Percentiles rank a stretch among this genome's conserved stretches.
phyloP scores from a whole-genome alignment of 257 asterid genomes.

The Salvia hispanica region DNA sequence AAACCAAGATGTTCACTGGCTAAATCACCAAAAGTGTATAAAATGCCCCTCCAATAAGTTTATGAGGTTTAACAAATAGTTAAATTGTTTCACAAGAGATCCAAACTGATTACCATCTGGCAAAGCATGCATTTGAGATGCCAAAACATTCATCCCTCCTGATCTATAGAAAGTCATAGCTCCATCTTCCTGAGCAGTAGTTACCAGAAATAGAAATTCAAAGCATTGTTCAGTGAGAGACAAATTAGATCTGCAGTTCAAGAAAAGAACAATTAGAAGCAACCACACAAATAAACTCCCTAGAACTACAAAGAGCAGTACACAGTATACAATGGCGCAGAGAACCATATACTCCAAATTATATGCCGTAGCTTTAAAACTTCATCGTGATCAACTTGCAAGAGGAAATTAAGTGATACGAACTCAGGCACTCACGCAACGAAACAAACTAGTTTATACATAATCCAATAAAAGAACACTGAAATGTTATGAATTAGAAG shows the following conservation, averaged over 20 bases:
- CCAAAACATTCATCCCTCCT: conserved; percentile 66
- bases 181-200: conserved; percentile 61
- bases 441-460: not conserved
- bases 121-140: conserved; percentile 58
- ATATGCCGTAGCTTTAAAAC: not conserved
- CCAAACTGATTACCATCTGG: conserved; percentile 58
- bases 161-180: conserved; percentile 50
- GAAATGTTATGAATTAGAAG: not conserved
- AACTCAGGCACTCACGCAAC: conserved; percentile 14
- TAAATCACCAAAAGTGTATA: conserved; percentile 1
- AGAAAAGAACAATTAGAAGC: conserved; percentile 24
- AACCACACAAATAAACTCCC: conserved; percentile 15
- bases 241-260: conserved; percentile 51
- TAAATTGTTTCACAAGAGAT: not conserved
- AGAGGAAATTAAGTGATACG: not conserved
- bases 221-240: conserved; percentile 68
- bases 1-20: not conserved
- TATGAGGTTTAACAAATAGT: conserved; percentile 19
- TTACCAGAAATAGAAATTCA: conserved; percentile 69
- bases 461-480: not conserved
- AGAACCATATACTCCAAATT: not conserved
- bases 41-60: conserved; percentile 7
- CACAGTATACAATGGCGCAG: not conserved
- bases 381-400: not conserved
- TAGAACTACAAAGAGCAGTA: not conserved